These are phyloP conservation scores for Colletotrichum sp. DNA, from an alignment of 2,329 filamentous ascomycete genomes.

Conservation along the genomic window DNA sequence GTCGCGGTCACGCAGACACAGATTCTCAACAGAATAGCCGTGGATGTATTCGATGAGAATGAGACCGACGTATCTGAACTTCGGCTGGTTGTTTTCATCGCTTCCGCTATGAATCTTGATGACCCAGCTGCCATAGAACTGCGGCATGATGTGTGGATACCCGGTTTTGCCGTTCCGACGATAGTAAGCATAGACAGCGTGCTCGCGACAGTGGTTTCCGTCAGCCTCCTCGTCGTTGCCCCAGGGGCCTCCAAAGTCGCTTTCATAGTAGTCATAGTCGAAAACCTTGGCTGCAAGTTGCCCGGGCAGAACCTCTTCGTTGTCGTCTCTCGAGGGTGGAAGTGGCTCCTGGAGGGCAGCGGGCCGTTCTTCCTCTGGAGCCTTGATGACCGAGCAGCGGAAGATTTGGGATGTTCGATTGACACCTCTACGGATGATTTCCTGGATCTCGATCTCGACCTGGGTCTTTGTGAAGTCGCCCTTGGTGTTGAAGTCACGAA, in stretches of 20 bases:
- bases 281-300: background rate
- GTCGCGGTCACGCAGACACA: background rate
- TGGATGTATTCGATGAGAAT: background rate
- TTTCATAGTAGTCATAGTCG: background rate
- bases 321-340: background rate
- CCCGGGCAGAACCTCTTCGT: fast-evolving
- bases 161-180: background rate
- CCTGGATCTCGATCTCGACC: fast-evolving
- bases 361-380: background rate
- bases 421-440: background rate
- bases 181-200: background rate
- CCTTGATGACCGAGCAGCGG: fast-evolving
- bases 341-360: background rate
- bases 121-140: background rate
- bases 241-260: background rate
- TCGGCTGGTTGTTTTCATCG: background rate
- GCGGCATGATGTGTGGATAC: background rate
- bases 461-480: background rate
- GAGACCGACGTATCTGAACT: background rate
- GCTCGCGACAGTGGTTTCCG: background rate
- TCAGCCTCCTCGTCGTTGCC: background rate
- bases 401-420: background rate
- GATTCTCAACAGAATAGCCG: background rate
- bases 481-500: background rate
- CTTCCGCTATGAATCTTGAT: fast-evolving